Evolutionary conservation across 768 basidiomycete genomes (phyloP).

Genomic region (Phylloporus sp.): DNA sequence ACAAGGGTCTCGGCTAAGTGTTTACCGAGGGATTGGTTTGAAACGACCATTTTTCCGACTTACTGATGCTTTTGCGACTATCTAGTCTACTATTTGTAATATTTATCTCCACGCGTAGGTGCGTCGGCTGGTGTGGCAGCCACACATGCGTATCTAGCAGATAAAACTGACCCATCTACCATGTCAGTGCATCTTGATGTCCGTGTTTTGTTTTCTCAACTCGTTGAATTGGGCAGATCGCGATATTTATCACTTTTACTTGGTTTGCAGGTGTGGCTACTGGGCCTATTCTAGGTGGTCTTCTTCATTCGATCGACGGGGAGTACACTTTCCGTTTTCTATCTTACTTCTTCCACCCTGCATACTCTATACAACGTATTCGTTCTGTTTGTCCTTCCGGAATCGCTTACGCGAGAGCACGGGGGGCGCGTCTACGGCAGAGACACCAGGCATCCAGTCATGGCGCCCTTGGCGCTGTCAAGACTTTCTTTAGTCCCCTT

Average conservation of each 20-base stretch:
- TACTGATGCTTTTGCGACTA: too few species aligned
- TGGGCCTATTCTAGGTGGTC: constrained; percentile 68
- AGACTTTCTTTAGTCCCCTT: constrained; percentile 67
- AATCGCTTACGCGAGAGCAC: constrained; percentile 62
- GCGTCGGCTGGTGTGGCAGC: constrained; percentile 45
- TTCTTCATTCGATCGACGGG: constrained; percentile 58
- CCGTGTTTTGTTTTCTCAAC: constrained; percentile 1
- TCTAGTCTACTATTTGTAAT: background rate
- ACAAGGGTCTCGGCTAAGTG: too few species aligned
- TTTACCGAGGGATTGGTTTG: too few species aligned
- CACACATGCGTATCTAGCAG: constrained; percentile 63
- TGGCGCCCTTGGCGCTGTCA: constrained; percentile 22
- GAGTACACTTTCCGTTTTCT: constrained; percentile 63
- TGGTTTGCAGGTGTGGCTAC: constrained; percentile 76
- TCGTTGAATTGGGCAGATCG: constrained; percentile 39
- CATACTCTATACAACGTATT: constrained; percentile 44
- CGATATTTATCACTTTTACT: constrained; percentile 58
- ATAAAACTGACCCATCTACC: constrained; percentile 50
- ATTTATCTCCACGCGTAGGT: constrained; percentile 35
- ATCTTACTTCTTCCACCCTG: constrained; percentile 56
- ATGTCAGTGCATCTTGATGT: constrained; percentile 38
- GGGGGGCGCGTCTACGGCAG: constrained; percentile 17
- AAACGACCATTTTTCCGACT: too few species aligned
- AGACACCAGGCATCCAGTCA: background rate
- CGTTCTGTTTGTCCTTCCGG: constrained; percentile 63